Percentiles rank a stretch among this genome's conserved stretches.
Evolutionary conservation across 176 grass and related monocot species (phyloP).

Genomic region (Musa beccarii): DNA sequence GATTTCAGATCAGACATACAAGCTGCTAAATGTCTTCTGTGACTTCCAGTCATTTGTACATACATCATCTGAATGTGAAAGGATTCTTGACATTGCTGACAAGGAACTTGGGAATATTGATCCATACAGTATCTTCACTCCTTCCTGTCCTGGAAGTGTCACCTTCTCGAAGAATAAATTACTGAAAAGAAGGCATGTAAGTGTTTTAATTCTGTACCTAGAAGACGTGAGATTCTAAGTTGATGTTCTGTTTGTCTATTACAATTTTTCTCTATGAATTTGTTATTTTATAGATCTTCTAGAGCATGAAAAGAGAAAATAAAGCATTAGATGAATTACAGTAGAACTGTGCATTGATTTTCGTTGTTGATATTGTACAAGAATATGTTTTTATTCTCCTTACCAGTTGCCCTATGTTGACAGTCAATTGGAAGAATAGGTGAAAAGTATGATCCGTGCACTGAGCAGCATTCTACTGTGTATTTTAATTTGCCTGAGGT

Average conservation of each 20-base stretch:
- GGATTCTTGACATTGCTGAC: slow-evolving; percentile 70
- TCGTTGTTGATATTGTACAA: neutral
- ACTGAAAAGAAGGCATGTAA: slow-evolving; percentile 79
- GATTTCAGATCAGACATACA: slow-evolving; percentile 98
- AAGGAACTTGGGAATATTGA: slow-evolving; percentile 85
- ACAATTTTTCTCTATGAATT: neutral
- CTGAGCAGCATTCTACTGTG: slow-evolving; percentile 81
- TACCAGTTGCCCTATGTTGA: slow-evolving; percentile 13
- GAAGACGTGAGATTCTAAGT: neutral
- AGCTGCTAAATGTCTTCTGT: slow-evolving; percentile 76
- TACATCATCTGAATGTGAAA: slow-evolving; percentile 56
- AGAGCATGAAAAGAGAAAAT: neutral
- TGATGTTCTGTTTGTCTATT: neutral
- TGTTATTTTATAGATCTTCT: neutral
- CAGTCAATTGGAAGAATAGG: slow-evolving; percentile 64
- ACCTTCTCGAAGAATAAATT: slow-evolving; percentile 75
- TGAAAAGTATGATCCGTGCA: slow-evolving; percentile 89
- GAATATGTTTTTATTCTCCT: neutral
- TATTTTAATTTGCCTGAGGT: slow-evolving; percentile 95
- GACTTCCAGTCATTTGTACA: slow-evolving; percentile 81
- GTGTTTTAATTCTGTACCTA: slow-evolving; percentile 26
- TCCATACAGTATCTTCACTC: slow-evolving; percentile 96
- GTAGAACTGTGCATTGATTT: neutral
- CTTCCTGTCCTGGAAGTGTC: slow-evolving; percentile 70
- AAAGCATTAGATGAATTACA: neutral